Base-by-base conservation (phyloP, 768 basidiomycete species). In the Symmetrospora coprosmae region DNA sequence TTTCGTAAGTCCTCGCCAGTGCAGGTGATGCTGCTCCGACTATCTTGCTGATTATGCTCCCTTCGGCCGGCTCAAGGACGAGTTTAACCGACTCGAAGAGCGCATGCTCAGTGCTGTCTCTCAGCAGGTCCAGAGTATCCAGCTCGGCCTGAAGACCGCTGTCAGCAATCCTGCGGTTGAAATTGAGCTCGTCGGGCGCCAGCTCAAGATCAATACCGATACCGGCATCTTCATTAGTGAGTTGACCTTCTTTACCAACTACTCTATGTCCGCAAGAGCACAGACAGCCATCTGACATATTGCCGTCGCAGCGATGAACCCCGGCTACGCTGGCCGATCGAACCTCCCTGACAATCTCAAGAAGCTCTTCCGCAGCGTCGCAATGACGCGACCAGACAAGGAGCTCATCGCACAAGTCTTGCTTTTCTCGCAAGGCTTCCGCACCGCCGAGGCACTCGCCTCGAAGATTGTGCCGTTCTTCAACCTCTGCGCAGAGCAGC, bases 391-490 rank as follows among this genome's bases (percentile, higher is more conserved):
- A 50, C 94, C 94, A 25, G 94, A 97, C 72, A 83, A 90, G 62
- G 92, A 99, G 72, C 83, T 99, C 47, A 99, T 99, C 68, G 94
- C 94, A 2, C 94, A 99, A 74, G 94, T 99, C 71, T 90, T 97
- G 87, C 76, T 99, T 45, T 97, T 97, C 77, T 97, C 94, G 19
- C 94, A 97, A 76, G 94, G 94, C 64, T 99, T 97, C 81, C 82
- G 94, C 37, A 90, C 90, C 13, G 94, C 94, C 6, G 94, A 99
- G 73, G 85, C 82, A 0, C 80, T 99, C n/a, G 94, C 94, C 1
- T 88, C 88, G 56, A 97, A 97, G 74, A 87, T 97, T 61, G 94
- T 99, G 11, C 94, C 94, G 0, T 97, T 99, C 78, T 99, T 99
- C 80, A 92, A 92, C 72, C 84, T 99, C 56, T 99, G 94, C 65